Conservation (phyloP, 768 basidiomycete genomes). For the Leccinum variicolor region DNA sequence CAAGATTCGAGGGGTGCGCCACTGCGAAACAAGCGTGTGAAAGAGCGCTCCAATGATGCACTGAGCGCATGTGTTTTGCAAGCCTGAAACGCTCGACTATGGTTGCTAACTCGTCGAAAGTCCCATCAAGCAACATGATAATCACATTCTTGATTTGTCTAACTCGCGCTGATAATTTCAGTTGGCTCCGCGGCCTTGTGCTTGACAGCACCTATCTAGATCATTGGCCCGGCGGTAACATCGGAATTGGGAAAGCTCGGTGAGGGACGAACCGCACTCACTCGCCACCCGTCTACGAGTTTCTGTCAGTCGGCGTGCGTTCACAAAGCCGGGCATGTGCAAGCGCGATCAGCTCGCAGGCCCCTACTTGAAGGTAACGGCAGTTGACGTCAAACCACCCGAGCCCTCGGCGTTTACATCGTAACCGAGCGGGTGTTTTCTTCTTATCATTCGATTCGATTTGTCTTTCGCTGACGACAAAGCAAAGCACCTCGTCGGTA, state of each 20-base stretch:
- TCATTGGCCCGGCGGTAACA: background rate
- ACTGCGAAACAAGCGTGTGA: conserved; percentile 18
- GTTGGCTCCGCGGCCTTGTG: conserved; percentile 7
- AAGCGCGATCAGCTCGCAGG: background rate
- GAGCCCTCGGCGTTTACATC: background rate
- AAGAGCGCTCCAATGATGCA: background rate
- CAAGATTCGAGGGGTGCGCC: conserved; percentile 6
- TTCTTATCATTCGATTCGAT: background rate
- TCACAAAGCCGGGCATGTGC: background rate
- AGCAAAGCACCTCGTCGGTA: background rate
- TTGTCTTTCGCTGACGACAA: background rate
- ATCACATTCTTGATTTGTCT: conserved; percentile 1
- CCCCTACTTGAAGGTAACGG: background rate
- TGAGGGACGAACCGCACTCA: background rate
- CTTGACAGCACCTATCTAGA: conserved; percentile 3
- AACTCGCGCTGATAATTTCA: background rate
- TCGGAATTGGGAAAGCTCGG: background rate
- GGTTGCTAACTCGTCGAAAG: background rate
- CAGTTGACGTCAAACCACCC: background rate
- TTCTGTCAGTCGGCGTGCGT: background rate
- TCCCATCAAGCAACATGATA: background rate
- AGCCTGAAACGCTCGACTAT: background rate
- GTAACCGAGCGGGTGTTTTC: background rate
- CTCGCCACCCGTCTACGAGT: background rate
- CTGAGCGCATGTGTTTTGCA: background rate